Base-by-base conservation (phyloP, 768 basidiomycete genomes). In the Mycena filopes region DNA sequence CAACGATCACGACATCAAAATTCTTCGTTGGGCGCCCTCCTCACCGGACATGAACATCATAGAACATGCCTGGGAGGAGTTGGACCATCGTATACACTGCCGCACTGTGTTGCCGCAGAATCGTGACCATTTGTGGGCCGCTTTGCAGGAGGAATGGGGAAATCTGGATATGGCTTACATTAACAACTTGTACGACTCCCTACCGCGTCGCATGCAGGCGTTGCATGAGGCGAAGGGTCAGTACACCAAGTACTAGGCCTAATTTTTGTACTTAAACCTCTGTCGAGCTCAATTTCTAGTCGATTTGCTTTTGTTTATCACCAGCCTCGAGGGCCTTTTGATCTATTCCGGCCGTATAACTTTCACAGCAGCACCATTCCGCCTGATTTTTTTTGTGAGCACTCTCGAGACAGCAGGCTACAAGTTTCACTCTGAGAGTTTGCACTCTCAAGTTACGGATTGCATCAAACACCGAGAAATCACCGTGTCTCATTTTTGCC, bases 41-140 rank as follows among this genome's bases (percentile, higher is more conserved):
- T 75, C 72, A 36, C 78, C 78, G 1, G 78, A 81, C 68, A 71
- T 80, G n/a, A 79, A 77, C 70, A 75, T 74, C 29, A 73, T 77
- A 16, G 74, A 80, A 63, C 63, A 77, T 65, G 65, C 77, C 5
- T 80, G 77, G 79, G 71, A 53, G 7, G 7, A 12, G 7, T 12
- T 33, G 7, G 33, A 33, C 33, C 33, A 33, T 33, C 6, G 6
- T 6, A 12, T 33, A 33, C 33, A 47, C 8, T 47, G 46, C 7
- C 56, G 67, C 7, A 16, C 68, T n/a, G 61, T 68, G 10, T 70
- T 55, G n/a, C 76, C 72, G 16, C 29, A 21, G 12, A 64, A 65
- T 43, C 36, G 51, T 29, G 71, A 74, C 3, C 66, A 77, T 42
- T 46, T 78, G 28, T 77, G 75, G 66, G 43, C 25, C 12, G 61